Conservation (phyloP, 164 flowering plant genomes). For the Magnolia officinalis region DNA sequence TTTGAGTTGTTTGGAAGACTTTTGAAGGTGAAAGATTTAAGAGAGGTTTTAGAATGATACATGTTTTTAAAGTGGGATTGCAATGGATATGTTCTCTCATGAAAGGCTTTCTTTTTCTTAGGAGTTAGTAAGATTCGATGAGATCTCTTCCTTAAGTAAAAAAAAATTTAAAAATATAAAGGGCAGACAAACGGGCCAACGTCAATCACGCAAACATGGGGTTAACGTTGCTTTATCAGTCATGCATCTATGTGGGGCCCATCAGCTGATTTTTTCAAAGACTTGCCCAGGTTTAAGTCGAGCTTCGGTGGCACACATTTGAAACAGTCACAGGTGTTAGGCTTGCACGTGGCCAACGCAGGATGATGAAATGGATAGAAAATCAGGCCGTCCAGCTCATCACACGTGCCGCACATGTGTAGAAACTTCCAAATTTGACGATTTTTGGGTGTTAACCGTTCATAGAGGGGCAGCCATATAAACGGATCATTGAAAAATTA, state of each 20-base stretch:
- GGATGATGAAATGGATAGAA: not conserved
- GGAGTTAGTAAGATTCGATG: conserved; percentile 70
- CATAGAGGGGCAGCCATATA: too few relatives aligned
- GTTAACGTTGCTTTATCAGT: not conserved
- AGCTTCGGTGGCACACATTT: not conserved
- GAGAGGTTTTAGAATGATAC: conserved; percentile 18
- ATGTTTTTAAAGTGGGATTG: conserved; percentile 30
- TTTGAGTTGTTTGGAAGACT: conserved; percentile 60
- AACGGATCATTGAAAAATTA: too few relatives aligned
- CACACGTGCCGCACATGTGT: too few relatives aligned
- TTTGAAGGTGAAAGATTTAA: conserved; percentile 21
- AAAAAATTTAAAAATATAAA: not conserved
- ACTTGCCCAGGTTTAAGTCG: not conserved
- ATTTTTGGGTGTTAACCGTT: too few relatives aligned
- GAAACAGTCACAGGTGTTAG: not conserved
- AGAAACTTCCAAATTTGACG: too few relatives aligned
- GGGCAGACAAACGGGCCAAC: conserved; percentile 26
- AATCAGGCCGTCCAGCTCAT: not conserved
- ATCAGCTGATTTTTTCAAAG: not conserved
- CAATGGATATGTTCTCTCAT: conserved; percentile 11
- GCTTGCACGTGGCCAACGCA: not conserved
- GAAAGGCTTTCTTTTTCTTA: conserved; percentile 19
- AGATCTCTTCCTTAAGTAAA: conserved; percentile 35
- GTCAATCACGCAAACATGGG: conserved; percentile 73
- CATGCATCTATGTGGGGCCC: conserved; percentile 1